These are phyloP conservation scores for Magnaporthiopsis rhizophila DNA, from an alignment of 2,329 filamentous ascomycete species.

Conservation along the genomic window DNA sequence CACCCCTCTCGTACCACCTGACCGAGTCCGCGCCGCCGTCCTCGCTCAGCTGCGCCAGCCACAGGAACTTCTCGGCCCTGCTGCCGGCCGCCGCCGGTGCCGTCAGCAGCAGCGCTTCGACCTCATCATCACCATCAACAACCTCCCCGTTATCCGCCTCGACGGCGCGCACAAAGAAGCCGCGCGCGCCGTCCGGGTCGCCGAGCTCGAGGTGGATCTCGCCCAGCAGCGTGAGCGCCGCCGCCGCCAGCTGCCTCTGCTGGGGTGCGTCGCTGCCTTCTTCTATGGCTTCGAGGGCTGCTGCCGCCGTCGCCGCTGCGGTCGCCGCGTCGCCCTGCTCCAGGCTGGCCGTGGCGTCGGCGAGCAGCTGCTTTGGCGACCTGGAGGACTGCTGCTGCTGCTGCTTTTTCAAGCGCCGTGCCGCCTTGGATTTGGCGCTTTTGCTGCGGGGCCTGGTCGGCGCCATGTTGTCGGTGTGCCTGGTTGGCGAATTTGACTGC, in stretches of 20 bases:
- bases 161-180: slow-evolving; percentile 65
- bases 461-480: slow-evolving; percentile 9
- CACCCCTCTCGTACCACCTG: slow-evolving; percentile 62
- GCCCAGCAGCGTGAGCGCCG: slow-evolving; percentile 67
- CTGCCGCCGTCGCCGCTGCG: slow-evolving; percentile 25
- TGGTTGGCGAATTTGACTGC: not conserved
- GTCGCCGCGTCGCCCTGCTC: slow-evolving; percentile 24
- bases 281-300: slow-evolving; percentile 35
- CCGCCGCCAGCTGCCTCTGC: not conserved
- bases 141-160: slow-evolving; percentile 58
- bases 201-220: slow-evolving; percentile 79
- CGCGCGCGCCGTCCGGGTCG: slow-evolving; percentile 66
- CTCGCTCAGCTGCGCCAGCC: slow-evolving; percentile 82
- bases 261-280: slow-evolving; percentile 16
- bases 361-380: slow-evolving; percentile 19
- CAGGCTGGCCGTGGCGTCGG: slow-evolving; percentile 23
- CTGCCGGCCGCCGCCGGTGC: slow-evolving; percentile 50
- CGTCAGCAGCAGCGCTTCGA: not conserved
- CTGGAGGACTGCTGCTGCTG: slow-evolving; percentile 7
- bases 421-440: slow-evolving; percentile 12
- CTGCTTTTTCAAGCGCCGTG: slow-evolving; percentile 10
- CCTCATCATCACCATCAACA: slow-evolving; percentile 41
- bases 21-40: slow-evolving; percentile 60
- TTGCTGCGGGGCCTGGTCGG: slow-evolving; percentile 14
- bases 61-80: slow-evolving; percentile 89